Conservation (phyloP, 306 rosid species). For the Betula pendula region DNA sequence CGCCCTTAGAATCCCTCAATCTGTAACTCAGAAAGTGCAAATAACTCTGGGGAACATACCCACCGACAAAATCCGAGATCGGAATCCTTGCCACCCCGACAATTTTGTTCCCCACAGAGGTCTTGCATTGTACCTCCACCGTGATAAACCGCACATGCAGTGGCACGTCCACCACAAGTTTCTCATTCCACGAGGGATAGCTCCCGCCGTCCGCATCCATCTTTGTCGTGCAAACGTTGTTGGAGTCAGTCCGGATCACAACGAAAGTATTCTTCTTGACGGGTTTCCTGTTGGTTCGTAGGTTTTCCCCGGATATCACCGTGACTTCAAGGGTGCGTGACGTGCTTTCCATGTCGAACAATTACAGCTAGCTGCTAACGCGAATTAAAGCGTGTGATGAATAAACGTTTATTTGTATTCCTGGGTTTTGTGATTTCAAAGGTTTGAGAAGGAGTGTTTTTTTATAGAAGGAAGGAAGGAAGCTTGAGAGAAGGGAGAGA, state of each 20-base stretch:
- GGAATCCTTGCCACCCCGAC: neutral
- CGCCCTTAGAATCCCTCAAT: neutral
- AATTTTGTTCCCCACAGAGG: neutral
- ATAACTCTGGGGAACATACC: neutral
- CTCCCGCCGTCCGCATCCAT: conserved; percentile 1
- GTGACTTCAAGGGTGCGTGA: neutral
- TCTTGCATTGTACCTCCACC: conserved; percentile 3
- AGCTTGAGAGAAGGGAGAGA: conserved; percentile 7
- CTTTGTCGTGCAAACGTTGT: neutral
- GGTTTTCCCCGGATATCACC: conserved; percentile 1
- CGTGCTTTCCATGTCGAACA: neutral
- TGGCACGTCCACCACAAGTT: neutral
- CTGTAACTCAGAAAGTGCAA: conserved; percentile 6
- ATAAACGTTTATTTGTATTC: no score
- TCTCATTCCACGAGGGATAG: neutral
- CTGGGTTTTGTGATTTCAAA: neutral
- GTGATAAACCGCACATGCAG: neutral
- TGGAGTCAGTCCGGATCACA: neutral
- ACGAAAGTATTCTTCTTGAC: conserved; percentile 2
- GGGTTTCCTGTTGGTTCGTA: neutral
- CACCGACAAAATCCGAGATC: neutral
- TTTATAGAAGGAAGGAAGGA: neutral
- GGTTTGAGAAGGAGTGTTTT: no score
- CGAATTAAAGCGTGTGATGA: no score
- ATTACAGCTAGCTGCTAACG: neutral